These are phyloP conservation scores for Nakazawaea laoshanensis DNA, from an alignment of 805 yeast genomes.

Conservation along the genomic window DNA sequence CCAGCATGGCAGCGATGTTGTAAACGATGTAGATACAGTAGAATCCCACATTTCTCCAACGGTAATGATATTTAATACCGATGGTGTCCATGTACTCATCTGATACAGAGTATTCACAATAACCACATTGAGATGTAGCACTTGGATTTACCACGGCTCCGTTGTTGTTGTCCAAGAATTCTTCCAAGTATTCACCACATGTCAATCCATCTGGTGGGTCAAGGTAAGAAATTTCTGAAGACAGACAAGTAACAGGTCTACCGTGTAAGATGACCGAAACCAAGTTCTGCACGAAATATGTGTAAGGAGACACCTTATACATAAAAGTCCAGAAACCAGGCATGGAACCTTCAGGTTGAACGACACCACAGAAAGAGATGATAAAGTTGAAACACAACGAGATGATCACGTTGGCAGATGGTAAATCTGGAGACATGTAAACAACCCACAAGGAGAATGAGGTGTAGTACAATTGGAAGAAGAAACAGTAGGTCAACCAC, in stretches of 20 bases:
- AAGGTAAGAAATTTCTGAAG: conserved; percentile 26
- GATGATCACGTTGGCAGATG: conserved; percentile 31
- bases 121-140: conserved; percentile 14
- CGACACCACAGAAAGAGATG: conserved; percentile 29
- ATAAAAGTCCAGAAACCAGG: conserved; percentile 43
- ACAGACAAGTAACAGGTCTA: conserved; percentile 27
- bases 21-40: conserved; percentile 34
- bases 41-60: conserved; percentile 21
- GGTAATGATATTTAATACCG: conserved; percentile 13
- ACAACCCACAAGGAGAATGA: conserved; percentile 31
- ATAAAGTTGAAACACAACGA: conserved; percentile 26
- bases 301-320: conserved; percentile 37
- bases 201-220: conserved; percentile 39
- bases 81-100: conserved; percentile 15
- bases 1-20: conserved; percentile 36
- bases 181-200: conserved; percentile 35
- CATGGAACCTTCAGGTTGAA: conserved; percentile 33
- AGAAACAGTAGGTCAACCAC: conserved; percentile 23
- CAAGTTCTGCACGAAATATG: conserved; percentile 36
- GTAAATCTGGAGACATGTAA: conserved; percentile 34
- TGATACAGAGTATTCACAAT: conserved; percentile 15
- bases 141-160: conserved; percentile 37
- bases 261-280: conserved; percentile 30
- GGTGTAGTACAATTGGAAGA: conserved; percentile 20
- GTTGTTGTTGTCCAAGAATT: conserved; percentile 25